phyloP scores from a whole-genome alignment of 2,329 filamentous ascomycete species.

The Trichoderma asperellum region DNA sequence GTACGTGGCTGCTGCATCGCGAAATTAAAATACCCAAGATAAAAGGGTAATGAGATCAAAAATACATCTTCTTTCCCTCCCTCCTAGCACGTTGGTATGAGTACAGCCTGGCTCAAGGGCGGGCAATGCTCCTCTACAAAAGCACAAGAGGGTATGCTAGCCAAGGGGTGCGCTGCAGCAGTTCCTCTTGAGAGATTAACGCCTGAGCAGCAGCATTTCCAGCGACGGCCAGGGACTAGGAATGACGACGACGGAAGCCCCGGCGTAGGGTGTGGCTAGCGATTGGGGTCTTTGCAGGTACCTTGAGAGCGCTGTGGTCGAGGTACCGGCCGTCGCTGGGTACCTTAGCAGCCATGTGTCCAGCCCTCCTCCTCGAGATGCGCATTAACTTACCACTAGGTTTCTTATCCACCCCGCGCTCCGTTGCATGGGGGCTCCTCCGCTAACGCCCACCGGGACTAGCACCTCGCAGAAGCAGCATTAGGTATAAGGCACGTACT shows the following conservation, averaged over 20 bases:
- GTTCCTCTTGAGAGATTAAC: constrained; percentile 12
- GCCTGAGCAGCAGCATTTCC: constrained; percentile 11
- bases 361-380: constrained; percentile 8
- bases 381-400: not conserved
- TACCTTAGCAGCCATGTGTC: constrained; percentile 28
- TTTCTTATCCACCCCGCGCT: constrained; percentile 26
- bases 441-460: not conserved
- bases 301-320: constrained; percentile 4
- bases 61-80: not conserved
- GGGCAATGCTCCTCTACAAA: not conserved
- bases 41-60: not conserved
- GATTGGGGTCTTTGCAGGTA: constrained; percentile 17
- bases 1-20: not conserved
- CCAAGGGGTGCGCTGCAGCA: constrained; percentile 25
- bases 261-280: constrained; percentile 6
- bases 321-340: constrained; percentile 19
- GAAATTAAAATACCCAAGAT: not conserved
- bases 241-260: constrained; percentile 28
- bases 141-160: not conserved
- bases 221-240: constrained; percentile 14
- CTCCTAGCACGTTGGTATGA: not conserved
- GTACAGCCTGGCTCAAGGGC: not conserved
- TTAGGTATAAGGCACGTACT: not conserved
- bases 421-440: constrained; percentile 2
- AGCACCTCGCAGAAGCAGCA: not conserved